Percentiles rank a stretch among this genome's conserved stretches.
phyloP scores from a whole-genome alignment of 2,329 filamentous ascomycete species.

The Bertia moriformis region DNA sequence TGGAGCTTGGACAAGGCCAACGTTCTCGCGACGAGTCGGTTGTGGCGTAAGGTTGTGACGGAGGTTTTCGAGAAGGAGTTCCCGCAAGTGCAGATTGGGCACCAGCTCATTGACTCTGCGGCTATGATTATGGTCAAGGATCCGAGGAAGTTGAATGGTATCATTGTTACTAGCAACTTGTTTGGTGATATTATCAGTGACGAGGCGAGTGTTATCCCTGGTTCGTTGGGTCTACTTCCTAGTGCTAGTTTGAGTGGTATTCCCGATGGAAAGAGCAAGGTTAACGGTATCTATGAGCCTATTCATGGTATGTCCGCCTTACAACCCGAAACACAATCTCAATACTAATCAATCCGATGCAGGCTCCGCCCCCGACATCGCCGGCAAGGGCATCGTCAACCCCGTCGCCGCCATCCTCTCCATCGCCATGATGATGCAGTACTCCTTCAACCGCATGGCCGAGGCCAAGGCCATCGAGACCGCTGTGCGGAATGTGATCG shows the following conservation, averaged over 20 bases:
- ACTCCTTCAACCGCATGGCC: constrained; percentile 47
- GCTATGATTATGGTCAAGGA: constrained; percentile 98
- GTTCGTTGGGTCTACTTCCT: constrained; percentile 74
- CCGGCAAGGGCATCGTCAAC: constrained; percentile 65
- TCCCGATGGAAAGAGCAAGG: constrained; percentile 69
- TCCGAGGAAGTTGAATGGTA: constrained; percentile 71
- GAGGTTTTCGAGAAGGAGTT: constrained; percentile 82
- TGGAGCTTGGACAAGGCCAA: constrained; percentile 93
- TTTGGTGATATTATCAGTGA: constrained; percentile 95
- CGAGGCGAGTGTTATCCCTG: constrained; percentile 87
- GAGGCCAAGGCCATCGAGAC: constrained; percentile 50
- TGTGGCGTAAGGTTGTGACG: constrained; percentile 78
- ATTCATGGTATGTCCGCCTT: constrained; percentile 60
- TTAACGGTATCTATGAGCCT: constrained; percentile 93
- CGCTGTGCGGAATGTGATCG: constrained; percentile 48
- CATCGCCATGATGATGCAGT: constrained; percentile 61
- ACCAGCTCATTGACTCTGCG: constrained; percentile 91
- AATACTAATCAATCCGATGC: constrained; percentile 3
- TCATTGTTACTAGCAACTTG: constrained; percentile 83
- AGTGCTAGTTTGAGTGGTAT: constrained; percentile 76
- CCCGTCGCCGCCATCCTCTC: constrained; percentile 60
- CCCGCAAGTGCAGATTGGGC: constrained; percentile 67
- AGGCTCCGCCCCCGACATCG: constrained; percentile 87
- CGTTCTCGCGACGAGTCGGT: constrained; percentile 73
- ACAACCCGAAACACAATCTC: not conserved